Evolutionary conservation across 163 green algal species (phyloP).

Genomic region (Scenedesmus sp.): DNA sequence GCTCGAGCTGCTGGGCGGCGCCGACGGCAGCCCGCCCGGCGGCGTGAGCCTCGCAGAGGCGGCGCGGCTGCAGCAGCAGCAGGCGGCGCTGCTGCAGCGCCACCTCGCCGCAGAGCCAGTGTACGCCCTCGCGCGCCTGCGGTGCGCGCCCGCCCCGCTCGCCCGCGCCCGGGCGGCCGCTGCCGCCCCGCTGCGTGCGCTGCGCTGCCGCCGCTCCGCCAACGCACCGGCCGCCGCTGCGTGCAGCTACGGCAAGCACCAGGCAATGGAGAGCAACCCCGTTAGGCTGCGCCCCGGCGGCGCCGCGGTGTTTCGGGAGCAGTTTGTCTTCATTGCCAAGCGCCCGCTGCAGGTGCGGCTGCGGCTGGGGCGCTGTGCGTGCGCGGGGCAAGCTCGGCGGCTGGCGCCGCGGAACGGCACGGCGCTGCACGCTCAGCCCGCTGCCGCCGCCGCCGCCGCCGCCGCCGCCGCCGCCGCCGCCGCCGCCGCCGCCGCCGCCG

Average conservation of each 20-base stretch:
- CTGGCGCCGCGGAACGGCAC: too few species aligned
- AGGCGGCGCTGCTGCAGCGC: slow-evolving; percentile 33
- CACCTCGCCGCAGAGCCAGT: slow-evolving; percentile 37
- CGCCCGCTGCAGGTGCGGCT: slow-evolving; percentile 38
- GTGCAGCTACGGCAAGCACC: too few species aligned
- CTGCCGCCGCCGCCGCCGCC: too few species aligned
- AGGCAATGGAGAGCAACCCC: slow-evolving; percentile 20
- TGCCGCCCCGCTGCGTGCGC: too few species aligned
- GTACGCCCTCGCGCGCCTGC: slow-evolving; percentile 20
- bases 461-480: too few species aligned
- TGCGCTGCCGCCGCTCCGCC: too few species aligned
- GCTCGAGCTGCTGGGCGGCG: slow-evolving; percentile 13
- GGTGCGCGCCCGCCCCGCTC: slow-evolving; percentile 1
- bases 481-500: too few species aligned
- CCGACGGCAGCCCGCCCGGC: not conserved
- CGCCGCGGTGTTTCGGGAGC: slow-evolving; percentile 27
- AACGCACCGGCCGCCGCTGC: too few species aligned
- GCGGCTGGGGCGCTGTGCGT: slow-evolving; percentile 33
- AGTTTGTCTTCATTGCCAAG: slow-evolving; percentile 42
- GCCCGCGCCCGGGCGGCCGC: too few species aligned
- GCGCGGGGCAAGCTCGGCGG: too few species aligned
- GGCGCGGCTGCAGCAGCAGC: slow-evolving; percentile 30
- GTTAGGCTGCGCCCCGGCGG: slow-evolving; percentile 34
- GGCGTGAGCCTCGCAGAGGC: not conserved
- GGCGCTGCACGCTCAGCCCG: too few species aligned